Evolutionary conservation across 371 early-diverging fungal species (phyloP).

Genomic region (Lichtheimia ramosa): DNA sequence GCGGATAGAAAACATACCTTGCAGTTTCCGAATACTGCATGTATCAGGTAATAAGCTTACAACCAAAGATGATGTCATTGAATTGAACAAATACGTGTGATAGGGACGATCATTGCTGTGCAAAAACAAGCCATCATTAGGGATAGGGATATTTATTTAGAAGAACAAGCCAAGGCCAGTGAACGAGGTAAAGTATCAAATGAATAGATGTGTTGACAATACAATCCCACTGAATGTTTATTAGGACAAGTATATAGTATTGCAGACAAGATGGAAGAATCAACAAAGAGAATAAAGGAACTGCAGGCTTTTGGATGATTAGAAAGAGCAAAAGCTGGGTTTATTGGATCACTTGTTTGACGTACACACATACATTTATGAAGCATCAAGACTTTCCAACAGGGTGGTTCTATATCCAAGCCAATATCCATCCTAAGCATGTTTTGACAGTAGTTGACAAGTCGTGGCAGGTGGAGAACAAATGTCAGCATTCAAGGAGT

Average conservation of each 20-base stretch:
- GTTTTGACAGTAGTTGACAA: slow-evolving; percentile 8
- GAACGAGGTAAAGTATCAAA: slow-evolving; percentile 24
- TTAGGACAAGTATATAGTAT: slow-evolving; percentile 22
- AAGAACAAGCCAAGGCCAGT: slow-evolving; percentile 26
- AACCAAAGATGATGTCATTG: too few species aligned
- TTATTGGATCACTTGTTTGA: too few species aligned
- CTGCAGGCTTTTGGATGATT: slow-evolving; percentile 8
- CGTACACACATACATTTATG: too few species aligned
- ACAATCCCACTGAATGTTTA: not conserved
- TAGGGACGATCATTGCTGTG: slow-evolving; percentile 32
- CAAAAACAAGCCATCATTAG: slow-evolving; percentile 38
- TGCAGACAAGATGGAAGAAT: slow-evolving; percentile 25
- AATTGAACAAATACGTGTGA: not conserved
- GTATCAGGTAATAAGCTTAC: slow-evolving; percentile 28
- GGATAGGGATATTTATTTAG: slow-evolving; percentile 33
- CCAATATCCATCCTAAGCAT: slow-evolving; percentile 8
- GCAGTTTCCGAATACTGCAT: slow-evolving; percentile 31
- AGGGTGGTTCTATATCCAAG: slow-evolving; percentile 13
- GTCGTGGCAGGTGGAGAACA: slow-evolving; percentile 6
- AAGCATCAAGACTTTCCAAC: not conserved
- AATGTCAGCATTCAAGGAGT: not conserved
- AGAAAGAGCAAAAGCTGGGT: too few species aligned
- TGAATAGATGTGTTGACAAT: not conserved
- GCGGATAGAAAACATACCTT: slow-evolving; percentile 26
- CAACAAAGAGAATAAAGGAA: slow-evolving; percentile 20